Conservation (phyloP, 768 basidiomycete species). For the Suillus spraguei region DNA sequence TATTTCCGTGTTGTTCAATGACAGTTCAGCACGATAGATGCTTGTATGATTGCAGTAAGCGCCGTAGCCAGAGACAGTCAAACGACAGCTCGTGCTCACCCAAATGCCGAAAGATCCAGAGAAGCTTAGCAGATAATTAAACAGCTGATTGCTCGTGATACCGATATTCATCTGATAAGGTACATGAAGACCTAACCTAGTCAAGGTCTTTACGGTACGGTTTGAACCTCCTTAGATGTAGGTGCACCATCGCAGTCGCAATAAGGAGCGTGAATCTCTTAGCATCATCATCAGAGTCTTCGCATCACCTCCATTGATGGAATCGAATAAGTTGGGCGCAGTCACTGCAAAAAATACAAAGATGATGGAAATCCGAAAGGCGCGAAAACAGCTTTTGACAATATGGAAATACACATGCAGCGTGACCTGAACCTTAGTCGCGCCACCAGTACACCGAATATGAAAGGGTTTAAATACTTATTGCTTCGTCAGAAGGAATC, state of each 20-base stretch:
- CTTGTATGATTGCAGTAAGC: no score
- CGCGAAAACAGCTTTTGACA: no score
- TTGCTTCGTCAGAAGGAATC: no score
- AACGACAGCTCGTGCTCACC: constrained; percentile 35
- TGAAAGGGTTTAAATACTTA: no score
- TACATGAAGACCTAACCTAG: constrained; percentile 7
- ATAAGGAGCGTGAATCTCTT: not conserved
- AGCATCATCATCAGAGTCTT: not conserved
- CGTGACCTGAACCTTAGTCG: no score
- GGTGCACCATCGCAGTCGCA: not conserved
- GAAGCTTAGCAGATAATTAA: constrained; percentile 32
- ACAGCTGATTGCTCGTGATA: constrained; percentile 31
- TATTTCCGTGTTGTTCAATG: no score
- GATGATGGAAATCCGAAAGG: not conserved
- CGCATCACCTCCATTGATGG: not conserved
- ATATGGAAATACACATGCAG: no score
- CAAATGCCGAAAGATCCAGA: constrained; percentile 39
- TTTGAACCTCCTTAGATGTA: not conserved
- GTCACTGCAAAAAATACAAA: not conserved
- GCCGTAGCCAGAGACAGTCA: constrained; percentile 23
- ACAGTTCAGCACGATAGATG: no score
- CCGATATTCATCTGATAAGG: constrained; percentile 36
- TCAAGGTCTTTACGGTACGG: not conserved
- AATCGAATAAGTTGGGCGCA: no score
- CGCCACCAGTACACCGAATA: no score